Percentiles rank a stretch among this genome's conserved stretches.
These are phyloP conservation scores for Daldinia sp. DNA, from an alignment of 2,329 filamentous ascomycete genomes.

Conservation along the genomic window DNA sequence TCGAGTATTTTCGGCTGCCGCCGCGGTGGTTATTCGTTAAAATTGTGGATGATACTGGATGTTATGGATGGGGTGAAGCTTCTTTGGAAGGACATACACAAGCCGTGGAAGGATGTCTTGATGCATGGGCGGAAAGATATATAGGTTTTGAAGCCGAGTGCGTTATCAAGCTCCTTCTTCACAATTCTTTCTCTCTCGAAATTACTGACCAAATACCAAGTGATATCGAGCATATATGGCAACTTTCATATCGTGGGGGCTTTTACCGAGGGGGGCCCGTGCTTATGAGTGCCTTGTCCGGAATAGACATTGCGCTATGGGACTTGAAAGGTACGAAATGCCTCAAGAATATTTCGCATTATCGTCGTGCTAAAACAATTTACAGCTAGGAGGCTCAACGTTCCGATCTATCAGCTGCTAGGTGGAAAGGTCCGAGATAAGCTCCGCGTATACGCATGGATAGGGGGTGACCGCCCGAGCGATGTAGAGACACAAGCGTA, in stretches of 20 bases:
- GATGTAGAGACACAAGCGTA: constrained; percentile 72
- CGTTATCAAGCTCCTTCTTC: constrained; percentile 27
- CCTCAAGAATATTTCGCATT: not conserved
- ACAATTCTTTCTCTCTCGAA: not conserved
- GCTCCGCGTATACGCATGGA: constrained; percentile 79
- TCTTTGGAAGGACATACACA: constrained; percentile 77
- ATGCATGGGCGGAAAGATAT: constrained; percentile 70
- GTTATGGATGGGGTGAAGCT: constrained; percentile 77
- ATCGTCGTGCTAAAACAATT: not conserved
- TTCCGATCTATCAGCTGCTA: constrained; percentile 77
- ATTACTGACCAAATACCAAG: constrained; percentile 49
- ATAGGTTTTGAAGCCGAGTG: constrained; percentile 76
- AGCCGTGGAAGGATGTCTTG: constrained; percentile 76
- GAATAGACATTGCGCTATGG: constrained; percentile 83
- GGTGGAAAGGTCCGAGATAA: constrained; percentile 77
- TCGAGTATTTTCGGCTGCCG: constrained; percentile 78
- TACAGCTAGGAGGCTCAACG: constrained; percentile 57
- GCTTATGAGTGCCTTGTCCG: constrained; percentile 80
- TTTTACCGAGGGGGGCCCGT: constrained; percentile 84
- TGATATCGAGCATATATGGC: constrained; percentile 84
- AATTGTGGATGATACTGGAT: constrained; percentile 71
- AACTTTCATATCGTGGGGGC: constrained; percentile 72
- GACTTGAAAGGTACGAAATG: constrained; percentile 68
- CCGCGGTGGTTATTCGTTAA: constrained; percentile 83
- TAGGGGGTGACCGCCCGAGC: constrained; percentile 74